A percentile compares a stretch with the other conserved stretches of the same genome.
Evolutionary conservation across 1,139 yeast genomes (phyloP).

Genomic region (Diutina scorzettiae): DNA sequence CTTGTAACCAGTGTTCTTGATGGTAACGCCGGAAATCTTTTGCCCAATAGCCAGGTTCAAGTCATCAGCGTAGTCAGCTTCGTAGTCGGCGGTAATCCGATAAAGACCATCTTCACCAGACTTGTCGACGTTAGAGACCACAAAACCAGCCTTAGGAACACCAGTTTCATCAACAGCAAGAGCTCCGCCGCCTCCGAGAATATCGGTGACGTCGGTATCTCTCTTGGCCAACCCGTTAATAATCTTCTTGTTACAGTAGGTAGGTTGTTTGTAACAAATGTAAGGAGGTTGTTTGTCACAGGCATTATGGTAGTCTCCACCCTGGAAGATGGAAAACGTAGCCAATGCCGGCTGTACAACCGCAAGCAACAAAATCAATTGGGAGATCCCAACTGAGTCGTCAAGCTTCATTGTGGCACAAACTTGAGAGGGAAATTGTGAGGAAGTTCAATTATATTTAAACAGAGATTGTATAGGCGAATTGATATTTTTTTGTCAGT

Average conservation of each 20-base stretch:
- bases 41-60: background rate
- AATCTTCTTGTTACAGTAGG: background rate
- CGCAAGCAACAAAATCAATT: slow-evolving; percentile 5
- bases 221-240: background rate
- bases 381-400: slow-evolving; percentile 2
- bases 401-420: slow-evolving; percentile 3
- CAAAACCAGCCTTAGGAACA: slow-evolving; percentile 2
- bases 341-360: slow-evolving; percentile 5
- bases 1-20: slow-evolving; percentile 1
- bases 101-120: background rate
- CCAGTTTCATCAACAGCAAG: background rate
- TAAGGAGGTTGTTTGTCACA: background rate
- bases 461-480: background rate
- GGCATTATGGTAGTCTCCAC: background rate
- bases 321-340: background rate
- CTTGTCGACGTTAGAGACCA: slow-evolving; percentile 3
- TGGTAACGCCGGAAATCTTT: background rate
- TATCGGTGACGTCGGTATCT: background rate
- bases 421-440: background rate
- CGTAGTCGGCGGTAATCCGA: background rate
- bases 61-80: background rate
- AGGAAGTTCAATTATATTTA: background rate
- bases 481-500: background rate
- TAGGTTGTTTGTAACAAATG: background rate
- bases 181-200: background rate